Conservation (phyloP, 192 early-diverging fungal species). For the Blastocladiella britannica region DNA sequence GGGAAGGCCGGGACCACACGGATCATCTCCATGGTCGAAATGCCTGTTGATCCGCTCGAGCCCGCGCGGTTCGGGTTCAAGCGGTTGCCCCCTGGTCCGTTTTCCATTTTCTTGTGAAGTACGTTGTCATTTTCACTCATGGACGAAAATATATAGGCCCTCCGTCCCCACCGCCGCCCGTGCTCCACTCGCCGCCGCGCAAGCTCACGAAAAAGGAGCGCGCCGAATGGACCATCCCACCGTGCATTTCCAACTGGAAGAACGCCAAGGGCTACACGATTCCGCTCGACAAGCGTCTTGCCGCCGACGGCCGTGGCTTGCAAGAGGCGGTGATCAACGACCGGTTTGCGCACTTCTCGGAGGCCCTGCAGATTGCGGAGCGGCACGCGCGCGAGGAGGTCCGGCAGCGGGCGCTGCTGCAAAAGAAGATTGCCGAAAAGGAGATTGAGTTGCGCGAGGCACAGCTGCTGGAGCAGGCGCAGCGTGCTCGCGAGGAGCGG, state of each 20-base stretch:
- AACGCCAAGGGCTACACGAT: constrained; percentile 99
- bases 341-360: constrained; percentile 87
- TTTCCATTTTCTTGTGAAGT: not conserved
- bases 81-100: constrained; percentile 47
- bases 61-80: constrained; percentile 82
- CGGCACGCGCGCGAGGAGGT: constrained; percentile 88
- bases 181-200: constrained; percentile 92
- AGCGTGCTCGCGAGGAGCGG: constrained; percentile 77
- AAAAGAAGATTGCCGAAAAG: constrained; percentile 75
- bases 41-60: constrained; percentile 90
- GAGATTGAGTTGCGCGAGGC: constrained; percentile 90
- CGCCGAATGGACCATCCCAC: constrained; percentile 89
- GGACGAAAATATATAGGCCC: constrained; percentile 20
- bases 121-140: not conserved
- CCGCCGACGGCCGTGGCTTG: constrained; percentile 83
- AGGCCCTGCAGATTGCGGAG: constrained; percentile 82
- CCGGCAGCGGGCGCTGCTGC: constrained; percentile 68
- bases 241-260: constrained; percentile 99
- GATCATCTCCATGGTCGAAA: constrained; percentile 87
- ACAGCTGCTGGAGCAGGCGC: constrained; percentile 68
- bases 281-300: constrained; percentile 92
- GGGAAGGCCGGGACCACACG: constrained; percentile 44
- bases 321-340: constrained; percentile 82
- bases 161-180: constrained; percentile 84
- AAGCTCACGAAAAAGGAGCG: constrained; percentile 94